Percentiles rank a stretch among this genome's conserved stretches.
Conservation (phyloP, 257 asterid species). For the Galeopsis tetrahit region DNA sequence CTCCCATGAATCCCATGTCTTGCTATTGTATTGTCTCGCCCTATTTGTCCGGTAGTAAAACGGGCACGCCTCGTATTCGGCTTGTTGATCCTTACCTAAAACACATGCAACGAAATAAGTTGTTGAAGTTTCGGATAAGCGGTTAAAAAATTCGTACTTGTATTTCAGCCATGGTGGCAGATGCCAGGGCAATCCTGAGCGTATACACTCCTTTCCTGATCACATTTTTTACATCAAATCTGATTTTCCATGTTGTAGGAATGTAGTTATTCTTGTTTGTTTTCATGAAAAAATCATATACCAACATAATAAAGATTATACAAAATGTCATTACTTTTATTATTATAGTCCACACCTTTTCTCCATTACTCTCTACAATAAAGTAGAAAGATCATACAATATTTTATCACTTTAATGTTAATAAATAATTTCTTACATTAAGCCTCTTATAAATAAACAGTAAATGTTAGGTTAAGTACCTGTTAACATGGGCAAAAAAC, state of each 20-base stretch:
- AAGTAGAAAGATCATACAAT: no score
- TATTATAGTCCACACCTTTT: no score
- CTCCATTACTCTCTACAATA: no score
- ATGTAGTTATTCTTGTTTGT: background rate
- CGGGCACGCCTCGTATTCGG: slow-evolving; percentile 25
- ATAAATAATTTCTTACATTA: no score
- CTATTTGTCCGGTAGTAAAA: slow-evolving; percentile 49
- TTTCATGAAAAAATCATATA: slow-evolving; percentile 41
- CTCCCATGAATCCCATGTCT: slow-evolving; percentile 75
- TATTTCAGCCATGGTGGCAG: slow-evolving; percentile 50
- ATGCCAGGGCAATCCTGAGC: slow-evolving; percentile 63
- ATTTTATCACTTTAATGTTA: no score
- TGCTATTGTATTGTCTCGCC: slow-evolving; percentile 69
- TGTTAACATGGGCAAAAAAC: slow-evolving; percentile 54
- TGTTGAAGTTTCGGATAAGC: background rate
- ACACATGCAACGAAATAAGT: background rate
- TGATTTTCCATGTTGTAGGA: slow-evolving; percentile 62
- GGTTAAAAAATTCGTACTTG: slow-evolving; percentile 35
- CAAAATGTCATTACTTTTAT: no score
- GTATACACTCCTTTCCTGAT: slow-evolving; percentile 36
- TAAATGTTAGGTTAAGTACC: slow-evolving; percentile 27
- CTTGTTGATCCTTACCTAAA: slow-evolving; percentile 57
- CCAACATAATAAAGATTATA: background rate
- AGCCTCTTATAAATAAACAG: no score
- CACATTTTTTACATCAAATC: slow-evolving; percentile 39